Conservation (phyloP, 805 yeast genomes). For the Isabelozyma pseudorhagii region DNA sequence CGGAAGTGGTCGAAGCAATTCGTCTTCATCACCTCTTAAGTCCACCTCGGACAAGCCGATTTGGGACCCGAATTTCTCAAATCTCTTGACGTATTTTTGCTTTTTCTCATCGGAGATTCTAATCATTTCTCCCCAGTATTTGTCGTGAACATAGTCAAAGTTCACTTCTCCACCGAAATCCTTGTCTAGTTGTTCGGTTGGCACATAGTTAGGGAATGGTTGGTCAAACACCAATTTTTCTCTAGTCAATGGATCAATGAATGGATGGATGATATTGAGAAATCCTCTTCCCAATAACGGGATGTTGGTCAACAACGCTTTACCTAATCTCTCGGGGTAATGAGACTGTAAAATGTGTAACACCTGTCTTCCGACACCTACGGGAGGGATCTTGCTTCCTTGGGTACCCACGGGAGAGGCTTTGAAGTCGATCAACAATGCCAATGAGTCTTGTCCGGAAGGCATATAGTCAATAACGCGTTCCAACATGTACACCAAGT, state of each 20-base stretch:
- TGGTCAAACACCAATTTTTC: slow-evolving; percentile 91
- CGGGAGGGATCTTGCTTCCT: slow-evolving; percentile 78
- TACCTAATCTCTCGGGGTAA: slow-evolving; percentile 95
- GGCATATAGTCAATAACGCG: slow-evolving; percentile 94
- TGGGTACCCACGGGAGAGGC: slow-evolving; percentile 61
- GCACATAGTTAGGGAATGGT: slow-evolving; percentile 82
- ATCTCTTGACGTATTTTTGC: slow-evolving; percentile 63
- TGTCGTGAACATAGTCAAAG: slow-evolving; percentile 76
- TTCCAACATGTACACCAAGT: slow-evolving; percentile 88
- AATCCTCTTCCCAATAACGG: slow-evolving; percentile 95
- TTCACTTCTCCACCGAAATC: slow-evolving; percentile 84
- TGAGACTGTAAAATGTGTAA: slow-evolving; percentile 92
- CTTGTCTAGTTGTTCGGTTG: slow-evolving; percentile 73
- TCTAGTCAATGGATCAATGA: slow-evolving; percentile 92
- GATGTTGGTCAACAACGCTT: slow-evolving; percentile 85
- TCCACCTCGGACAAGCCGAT: slow-evolving; percentile 81
- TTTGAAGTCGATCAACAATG: slow-evolving; percentile 88
- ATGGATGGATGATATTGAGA: slow-evolving; percentile 86
- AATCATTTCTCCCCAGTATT: slow-evolving; percentile 73
- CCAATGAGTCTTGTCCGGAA: slow-evolving; percentile 90
- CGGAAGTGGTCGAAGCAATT: slow-evolving; percentile 22
- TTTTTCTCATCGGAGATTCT: slow-evolving; percentile 59
- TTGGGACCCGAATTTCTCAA: slow-evolving; percentile 62
- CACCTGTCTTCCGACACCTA: slow-evolving; percentile 86
- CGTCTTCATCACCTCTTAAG: slow-evolving; percentile 49